phyloP scores from a whole-genome alignment of 2,329 filamentous ascomycete species.

The Cytospora piceicola region DNA sequence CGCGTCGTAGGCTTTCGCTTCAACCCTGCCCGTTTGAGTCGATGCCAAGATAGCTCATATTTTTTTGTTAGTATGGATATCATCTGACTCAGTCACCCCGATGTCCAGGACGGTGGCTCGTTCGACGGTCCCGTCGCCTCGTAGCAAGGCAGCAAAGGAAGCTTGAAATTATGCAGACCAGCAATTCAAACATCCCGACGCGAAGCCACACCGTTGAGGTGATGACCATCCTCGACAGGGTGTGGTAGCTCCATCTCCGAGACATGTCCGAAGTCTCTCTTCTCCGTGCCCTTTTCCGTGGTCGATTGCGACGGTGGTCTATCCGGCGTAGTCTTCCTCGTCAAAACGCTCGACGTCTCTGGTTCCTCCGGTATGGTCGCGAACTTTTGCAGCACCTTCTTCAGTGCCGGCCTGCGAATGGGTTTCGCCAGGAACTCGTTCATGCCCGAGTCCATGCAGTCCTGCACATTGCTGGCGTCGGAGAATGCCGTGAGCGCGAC shows the following conservation, averaged over 20 bases:
- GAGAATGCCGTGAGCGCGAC: constrained; percentile 89
- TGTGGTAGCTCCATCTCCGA: constrained; percentile 19
- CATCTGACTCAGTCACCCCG: not conserved
- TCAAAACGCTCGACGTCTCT: constrained; percentile 44
- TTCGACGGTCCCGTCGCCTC: not conserved
- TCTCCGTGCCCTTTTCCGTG: constrained; percentile 2
- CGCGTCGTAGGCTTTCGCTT: not conserved
- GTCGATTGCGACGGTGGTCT: constrained; percentile 29
- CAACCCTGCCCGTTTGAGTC: not conserved
- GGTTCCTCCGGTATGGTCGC: constrained; percentile 78
- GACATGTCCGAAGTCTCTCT: constrained; percentile 7
- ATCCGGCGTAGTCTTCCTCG: constrained; percentile 40
- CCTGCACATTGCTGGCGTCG: constrained; percentile 85
- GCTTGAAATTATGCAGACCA: not conserved
- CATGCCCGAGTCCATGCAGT: constrained; percentile 89
- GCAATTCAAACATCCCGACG: constrained; percentile 13
- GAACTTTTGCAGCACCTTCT: constrained; percentile 84
- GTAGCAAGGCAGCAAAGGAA: not conserved
- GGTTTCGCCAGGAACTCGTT: constrained; percentile 81
- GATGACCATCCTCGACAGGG: constrained; percentile 1
- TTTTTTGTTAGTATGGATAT: not conserved
- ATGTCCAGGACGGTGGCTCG: not conserved
- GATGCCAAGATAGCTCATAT: no score
- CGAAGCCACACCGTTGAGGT: constrained; percentile 25
- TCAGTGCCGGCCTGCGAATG: constrained; percentile 81